phyloP scores from a whole-genome alignment of 164 flowering plant genomes.

The Taxillus chinensis region DNA sequence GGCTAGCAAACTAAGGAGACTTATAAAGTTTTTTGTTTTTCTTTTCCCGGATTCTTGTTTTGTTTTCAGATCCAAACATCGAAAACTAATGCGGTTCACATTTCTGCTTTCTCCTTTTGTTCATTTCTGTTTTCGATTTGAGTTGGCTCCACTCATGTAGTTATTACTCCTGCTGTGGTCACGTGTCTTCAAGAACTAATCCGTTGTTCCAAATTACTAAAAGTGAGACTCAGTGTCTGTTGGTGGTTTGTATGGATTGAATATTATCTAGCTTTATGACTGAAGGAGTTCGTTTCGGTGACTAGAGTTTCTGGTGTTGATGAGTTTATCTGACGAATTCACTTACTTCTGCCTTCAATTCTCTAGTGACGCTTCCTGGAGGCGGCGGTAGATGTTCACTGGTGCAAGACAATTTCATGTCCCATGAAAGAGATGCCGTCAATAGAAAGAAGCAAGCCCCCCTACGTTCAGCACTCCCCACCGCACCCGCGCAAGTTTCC shows the following conservation, averaged over 20 bases:
- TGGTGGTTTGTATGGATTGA: too few species aligned
- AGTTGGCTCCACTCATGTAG: too few species aligned
- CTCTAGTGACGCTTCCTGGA: slow-evolving; percentile 10
- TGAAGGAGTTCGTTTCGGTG: background rate
- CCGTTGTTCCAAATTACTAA: too few species aligned
- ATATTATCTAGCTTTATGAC: too few species aligned
- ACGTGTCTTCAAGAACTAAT: too few species aligned
- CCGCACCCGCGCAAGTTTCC: slow-evolving; percentile 48
- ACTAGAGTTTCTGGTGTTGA: background rate
- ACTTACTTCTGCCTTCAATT: background rate
- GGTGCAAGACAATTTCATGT: slow-evolving; percentile 35
- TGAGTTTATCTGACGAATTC: background rate
- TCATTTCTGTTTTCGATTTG: too few species aligned
- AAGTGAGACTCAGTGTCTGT: too few species aligned
- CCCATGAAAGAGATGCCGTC: slow-evolving; percentile 5
- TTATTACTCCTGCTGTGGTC: too few species aligned
- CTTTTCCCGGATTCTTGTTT: background rate
- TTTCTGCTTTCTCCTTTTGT: too few species aligned
- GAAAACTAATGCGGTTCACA: too few species aligned
- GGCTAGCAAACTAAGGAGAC: too few species aligned
- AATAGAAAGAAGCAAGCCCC: slow-evolving; percentile 19
- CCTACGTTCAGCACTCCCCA: slow-evolving; percentile 33
- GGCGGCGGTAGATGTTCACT: slow-evolving; percentile 33
- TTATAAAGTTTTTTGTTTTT: background rate
- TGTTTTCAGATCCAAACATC: too few species aligned